Conservation (phyloP, 306 rosid genomes). For the Cicer arietinum region DNA sequence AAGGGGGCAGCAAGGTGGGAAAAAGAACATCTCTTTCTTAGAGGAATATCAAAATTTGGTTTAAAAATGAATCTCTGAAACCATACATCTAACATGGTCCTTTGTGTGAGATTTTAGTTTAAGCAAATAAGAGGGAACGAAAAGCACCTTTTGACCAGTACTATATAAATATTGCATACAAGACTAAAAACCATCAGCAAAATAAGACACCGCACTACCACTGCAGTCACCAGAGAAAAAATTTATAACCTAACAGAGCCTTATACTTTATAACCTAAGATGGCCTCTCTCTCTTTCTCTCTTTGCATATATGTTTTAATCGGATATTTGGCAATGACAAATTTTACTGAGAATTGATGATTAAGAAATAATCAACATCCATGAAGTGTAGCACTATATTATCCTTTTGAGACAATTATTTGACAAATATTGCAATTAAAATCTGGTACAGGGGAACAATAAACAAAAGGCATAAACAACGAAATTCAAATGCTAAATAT, state of each 20-base stretch:
- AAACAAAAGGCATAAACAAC: constrained; percentile 12
- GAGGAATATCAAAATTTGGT: constrained; percentile 10
- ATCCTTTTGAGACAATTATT: not conserved
- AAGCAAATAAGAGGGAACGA: not conserved
- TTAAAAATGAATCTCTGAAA: not conserved
- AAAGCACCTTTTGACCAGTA: not conserved
- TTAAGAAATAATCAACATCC: constrained; percentile 31
- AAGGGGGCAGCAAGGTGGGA: not conserved
- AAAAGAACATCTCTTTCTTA: constrained; percentile 11
- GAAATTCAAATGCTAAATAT: constrained; percentile 2
- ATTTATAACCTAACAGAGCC: not conserved
- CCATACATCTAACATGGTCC: constrained; percentile 1
- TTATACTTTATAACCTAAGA: constrained; percentile 12
- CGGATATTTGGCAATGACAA: not conserved
- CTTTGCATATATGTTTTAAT: not conserved
- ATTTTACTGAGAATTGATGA: not conserved
- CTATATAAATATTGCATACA: constrained; percentile 11
- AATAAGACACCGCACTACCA: constrained; percentile 19
- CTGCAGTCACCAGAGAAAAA: constrained; percentile 9
- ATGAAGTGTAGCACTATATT: constrained; percentile 4
- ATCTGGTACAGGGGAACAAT: constrained; percentile 12
- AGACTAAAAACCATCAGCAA: constrained; percentile 24
- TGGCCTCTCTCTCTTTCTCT: not conserved
- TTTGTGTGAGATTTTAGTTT: constrained; percentile 12
- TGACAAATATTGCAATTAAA: constrained; percentile 24